These are phyloP conservation scores for Dictyostelium intermedium DNA, from an alignment of 78 protist species.

Conservation along the genomic window DNA sequence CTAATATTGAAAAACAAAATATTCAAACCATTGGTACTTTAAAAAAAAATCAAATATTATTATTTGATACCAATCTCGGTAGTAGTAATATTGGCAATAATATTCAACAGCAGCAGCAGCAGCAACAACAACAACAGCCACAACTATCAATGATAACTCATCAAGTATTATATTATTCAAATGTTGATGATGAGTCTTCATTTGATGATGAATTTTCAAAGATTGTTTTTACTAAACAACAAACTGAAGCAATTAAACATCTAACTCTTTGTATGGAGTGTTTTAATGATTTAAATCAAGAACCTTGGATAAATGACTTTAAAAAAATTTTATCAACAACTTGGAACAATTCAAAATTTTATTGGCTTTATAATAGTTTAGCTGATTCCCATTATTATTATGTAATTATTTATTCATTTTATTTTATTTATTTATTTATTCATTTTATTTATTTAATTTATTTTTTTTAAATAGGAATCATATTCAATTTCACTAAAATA, in stretches of 20 bases:
- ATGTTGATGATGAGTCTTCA: conserved; percentile 25
- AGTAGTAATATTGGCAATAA: background rate
- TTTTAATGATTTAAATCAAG: conserved; percentile 57
- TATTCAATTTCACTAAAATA: conserved; percentile 24
- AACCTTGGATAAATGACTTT: conserved; percentile 35
- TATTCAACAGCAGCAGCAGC: too few species aligned
- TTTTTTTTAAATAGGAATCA: conserved; percentile 14
- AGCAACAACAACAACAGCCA: background rate
- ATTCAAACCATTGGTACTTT: background rate
- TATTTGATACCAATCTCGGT: background rate
- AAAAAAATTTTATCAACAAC: background rate
- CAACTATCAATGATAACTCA: conserved; percentile 16
- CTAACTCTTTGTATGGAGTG: conserved; percentile 59
- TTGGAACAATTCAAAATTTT: conserved; percentile 20
- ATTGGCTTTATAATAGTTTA: conserved; percentile 40
- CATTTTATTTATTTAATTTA: background rate
- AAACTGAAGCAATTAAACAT: conserved; percentile 3
- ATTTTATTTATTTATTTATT: too few species aligned
- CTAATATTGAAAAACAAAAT: background rate
- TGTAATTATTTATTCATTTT: background rate
- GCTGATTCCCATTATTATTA: conserved; percentile 58
- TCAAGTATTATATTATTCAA: conserved; percentile 41
- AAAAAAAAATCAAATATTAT: background rate
- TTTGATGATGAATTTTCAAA: conserved; percentile 13
- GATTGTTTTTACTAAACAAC: background rate